Evolutionary conservation across 1,139 yeast genomes (phyloP).

Genomic region (Debaryomyces robertsiae): DNA sequence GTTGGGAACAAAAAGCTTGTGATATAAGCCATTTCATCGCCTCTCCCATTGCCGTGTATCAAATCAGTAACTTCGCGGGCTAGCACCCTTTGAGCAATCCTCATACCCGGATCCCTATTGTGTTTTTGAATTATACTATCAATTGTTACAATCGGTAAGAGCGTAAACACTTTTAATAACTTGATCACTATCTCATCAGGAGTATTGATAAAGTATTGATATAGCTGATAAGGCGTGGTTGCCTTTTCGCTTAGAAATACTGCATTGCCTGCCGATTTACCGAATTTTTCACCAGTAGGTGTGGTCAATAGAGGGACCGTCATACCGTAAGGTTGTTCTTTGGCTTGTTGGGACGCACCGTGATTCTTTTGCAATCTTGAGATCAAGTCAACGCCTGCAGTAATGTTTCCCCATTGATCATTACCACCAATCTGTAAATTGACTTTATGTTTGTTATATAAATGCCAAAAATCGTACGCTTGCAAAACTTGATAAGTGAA

Average conservation of each 20-base stretch:
- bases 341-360: slow-evolving; percentile 17
- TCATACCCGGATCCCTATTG: slow-evolving; percentile 54
- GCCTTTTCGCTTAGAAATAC: slow-evolving; percentile 74
- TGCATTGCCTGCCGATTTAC: slow-evolving; percentile 97
- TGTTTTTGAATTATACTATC: slow-evolving; percentile 58
- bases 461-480: slow-evolving; percentile 91
- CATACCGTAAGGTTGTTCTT: slow-evolving; percentile 60
- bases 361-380: slow-evolving; percentile 51
- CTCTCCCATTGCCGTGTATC: slow-evolving; percentile 80
- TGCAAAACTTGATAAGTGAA: slow-evolving; percentile 91
- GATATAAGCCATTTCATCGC: slow-evolving; percentile 63
- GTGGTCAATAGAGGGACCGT: slow-evolving; percentile 92
- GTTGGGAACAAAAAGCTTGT: slow-evolving; percentile 69
- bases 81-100: slow-evolving; percentile 73
- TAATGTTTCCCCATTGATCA: slow-evolving; percentile 98
- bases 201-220: slow-evolving; percentile 80
- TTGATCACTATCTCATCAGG: slow-evolving; percentile 76
- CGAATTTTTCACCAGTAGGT: slow-evolving; percentile 90
- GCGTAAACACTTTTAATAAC: slow-evolving; percentile 75
- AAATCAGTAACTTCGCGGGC: slow-evolving; percentile 87
- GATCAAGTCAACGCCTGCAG: slow-evolving; percentile 92
- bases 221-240: slow-evolving; percentile 80
- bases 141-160: slow-evolving; percentile 66
- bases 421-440: slow-evolving; percentile 90
- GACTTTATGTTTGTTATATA: slow-evolving; percentile 62